These are phyloP conservation scores for Pichia kudriavzevii DNA, from an alignment of 1,139 yeast species.

Conservation along the genomic window DNA sequence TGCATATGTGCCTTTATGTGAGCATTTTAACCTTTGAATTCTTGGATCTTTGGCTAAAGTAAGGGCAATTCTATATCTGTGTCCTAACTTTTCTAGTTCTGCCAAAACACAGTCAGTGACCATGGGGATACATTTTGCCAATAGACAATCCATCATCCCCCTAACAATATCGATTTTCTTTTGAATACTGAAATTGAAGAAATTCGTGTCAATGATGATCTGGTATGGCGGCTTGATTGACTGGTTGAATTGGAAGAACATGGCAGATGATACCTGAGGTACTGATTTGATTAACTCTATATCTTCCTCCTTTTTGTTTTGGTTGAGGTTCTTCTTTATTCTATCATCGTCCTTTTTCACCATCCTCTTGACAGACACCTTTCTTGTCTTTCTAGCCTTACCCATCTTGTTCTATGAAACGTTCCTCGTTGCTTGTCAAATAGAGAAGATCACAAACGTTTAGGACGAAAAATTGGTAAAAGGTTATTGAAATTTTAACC, in stretches of 20 bases:
- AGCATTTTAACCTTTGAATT: slow-evolving; percentile 75
- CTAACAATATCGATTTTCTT: slow-evolving; percentile 87
- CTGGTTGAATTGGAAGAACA: slow-evolving; percentile 88
- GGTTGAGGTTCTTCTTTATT: slow-evolving; percentile 36
- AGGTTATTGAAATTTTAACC: too few species aligned
- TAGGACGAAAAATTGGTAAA: too few species aligned
- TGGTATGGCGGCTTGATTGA: slow-evolving; percentile 97
- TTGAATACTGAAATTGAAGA: slow-evolving; percentile 90
- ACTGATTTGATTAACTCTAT: slow-evolving; percentile 76
- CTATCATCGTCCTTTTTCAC: slow-evolving; percentile 68
- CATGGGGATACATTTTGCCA: slow-evolving; percentile 92
- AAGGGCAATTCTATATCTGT: slow-evolving; percentile 86
- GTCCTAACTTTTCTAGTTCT: slow-evolving; percentile 91
- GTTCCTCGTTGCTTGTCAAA: too few species aligned
- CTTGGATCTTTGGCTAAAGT: slow-evolving; percentile 91
- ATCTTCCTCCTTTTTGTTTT: slow-evolving; percentile 39
- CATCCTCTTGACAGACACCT: slow-evolving; percentile 90
- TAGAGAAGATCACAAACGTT: too few species aligned
- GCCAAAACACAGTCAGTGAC: slow-evolving; percentile 98
- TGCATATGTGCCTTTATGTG: slow-evolving; percentile 95
- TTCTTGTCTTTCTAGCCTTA: slow-evolving; percentile 92
- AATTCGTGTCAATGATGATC: slow-evolving; percentile 90
- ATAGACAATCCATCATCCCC: slow-evolving; percentile 93
- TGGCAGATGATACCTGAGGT: slow-evolving; percentile 93
- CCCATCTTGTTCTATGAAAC: slow-evolving; percentile 78